Evolutionary conservation across 495 filamentous ascomycete genomes (phyloP), one percentile per base, ranked within the genome.

Genomic region (Aspergillus sclerotioniger): DNA sequence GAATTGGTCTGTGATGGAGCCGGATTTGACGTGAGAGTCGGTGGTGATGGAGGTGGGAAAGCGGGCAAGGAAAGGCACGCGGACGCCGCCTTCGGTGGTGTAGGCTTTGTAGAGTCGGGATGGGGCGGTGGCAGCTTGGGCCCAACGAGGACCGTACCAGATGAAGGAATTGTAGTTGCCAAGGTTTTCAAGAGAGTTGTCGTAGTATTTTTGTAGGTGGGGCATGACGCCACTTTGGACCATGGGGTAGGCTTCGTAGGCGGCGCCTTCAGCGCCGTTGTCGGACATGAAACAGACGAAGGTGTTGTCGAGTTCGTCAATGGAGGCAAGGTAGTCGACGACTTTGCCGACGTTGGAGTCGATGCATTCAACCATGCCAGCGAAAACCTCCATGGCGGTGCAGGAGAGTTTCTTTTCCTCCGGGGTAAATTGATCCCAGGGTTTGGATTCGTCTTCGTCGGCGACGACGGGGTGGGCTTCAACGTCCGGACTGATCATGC

Each of bases 101-200:
- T 78, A 85, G 32, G 82, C 80, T 58, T 87, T 87, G 68, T 82
- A 84, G 6, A 84, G 71, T 33, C 84, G 73, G n/a, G 76, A 81
- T 6, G 86, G 82, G 9, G 86, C 82, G 15, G 84, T 88, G 16
- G 84, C 79, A 32, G 84, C 86, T 60, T 84, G 79, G 10, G 83
- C 84, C 84, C 85, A 85, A 53, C 81, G 80, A 13, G 82, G 83
- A 6, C 84, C 83, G 57, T 87, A 87, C 84, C 84, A 86, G 62
- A 86, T 81, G 67, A 86, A 87, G 0, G 76, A 81, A 69, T 86
- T 80, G 44, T 72, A 75, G 59, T 80, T 79, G 15, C 84, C 84
- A 25, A 87, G 76, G 55, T 87, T 88, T 9, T 84, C 82, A 25
- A 84, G 67, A 35, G 71, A 76, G 70, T 87, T 87, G 66, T 85